phyloP scores from a whole-genome alignment of 1,284 basidiomycete genomes.

The Lentinula novae-zelandiae region DNA sequence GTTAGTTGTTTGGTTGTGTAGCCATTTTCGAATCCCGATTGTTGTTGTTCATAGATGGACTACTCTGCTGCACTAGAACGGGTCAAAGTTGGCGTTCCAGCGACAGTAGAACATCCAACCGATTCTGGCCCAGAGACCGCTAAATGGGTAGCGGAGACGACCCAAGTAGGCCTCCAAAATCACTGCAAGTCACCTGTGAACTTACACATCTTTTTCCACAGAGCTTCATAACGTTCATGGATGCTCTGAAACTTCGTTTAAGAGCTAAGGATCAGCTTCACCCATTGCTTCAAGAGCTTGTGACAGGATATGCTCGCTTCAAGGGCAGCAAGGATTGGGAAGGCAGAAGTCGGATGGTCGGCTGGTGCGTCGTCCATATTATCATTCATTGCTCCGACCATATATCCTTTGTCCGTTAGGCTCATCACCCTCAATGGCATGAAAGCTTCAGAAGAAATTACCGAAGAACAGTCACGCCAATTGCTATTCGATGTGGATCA shows the following conservation, averaged over 20 bases:
- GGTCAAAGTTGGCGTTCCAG: slow-evolving; percentile 90
- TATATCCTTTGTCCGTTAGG: slow-evolving; percentile 42
- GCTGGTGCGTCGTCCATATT: slow-evolving; percentile 60
- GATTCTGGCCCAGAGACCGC: slow-evolving; percentile 80
- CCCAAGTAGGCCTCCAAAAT: slow-evolving; percentile 59
- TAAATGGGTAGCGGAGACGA: slow-evolving; percentile 98
- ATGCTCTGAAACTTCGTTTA: slow-evolving; percentile 89
- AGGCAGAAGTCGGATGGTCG: slow-evolving; percentile 88
- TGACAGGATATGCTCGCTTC: slow-evolving; percentile 89
- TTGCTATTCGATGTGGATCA: slow-evolving; percentile 96
- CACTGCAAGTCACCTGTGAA: not conserved
- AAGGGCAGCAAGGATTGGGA: slow-evolving; percentile 94
- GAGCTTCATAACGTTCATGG: slow-evolving; percentile 99
- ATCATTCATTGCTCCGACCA: not conserved
- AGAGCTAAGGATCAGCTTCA: slow-evolving; percentile 97
- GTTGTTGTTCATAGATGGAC: slow-evolving; percentile 69
- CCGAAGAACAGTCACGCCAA: slow-evolving; percentile 95
- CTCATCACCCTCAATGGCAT: slow-evolving; percentile 95
- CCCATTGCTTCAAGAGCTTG: slow-evolving; percentile 91
- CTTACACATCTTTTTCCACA: slow-evolving; percentile 26
- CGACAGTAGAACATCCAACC: slow-evolving; percentile 91
- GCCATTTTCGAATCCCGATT: not conserved
- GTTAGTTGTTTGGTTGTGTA: slow-evolving; percentile 42
- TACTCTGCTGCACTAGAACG: slow-evolving; percentile 90
- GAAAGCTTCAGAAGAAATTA: slow-evolving; percentile 96